Conservation (phyloP, 306 rosid species). For the Mimosa pudica region DNA sequence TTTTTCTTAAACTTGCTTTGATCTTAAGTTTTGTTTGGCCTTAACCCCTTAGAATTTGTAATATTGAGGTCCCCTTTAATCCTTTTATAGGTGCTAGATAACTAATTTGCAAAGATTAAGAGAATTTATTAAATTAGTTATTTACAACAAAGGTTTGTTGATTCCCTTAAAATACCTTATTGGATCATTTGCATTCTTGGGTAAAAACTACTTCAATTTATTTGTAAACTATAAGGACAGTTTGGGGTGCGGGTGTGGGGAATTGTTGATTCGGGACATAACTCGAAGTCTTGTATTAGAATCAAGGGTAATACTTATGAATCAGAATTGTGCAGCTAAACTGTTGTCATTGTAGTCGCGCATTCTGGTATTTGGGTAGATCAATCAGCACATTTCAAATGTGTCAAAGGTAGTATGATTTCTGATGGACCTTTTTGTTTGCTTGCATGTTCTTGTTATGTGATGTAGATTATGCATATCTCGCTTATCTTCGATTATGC, state of each 20-base stretch:
- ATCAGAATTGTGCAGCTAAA: background rate
- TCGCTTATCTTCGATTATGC: background rate
- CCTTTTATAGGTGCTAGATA: no score
- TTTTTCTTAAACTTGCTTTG: background rate
- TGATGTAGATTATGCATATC: conserved; percentile 4
- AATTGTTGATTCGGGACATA: no score
- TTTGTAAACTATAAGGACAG: no score
- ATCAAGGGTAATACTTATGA: background rate
- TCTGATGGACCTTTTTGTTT: conserved; percentile 15
- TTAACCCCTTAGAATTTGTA: background rate
- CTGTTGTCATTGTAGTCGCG: background rate
- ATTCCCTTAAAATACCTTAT: no score
- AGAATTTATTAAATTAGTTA: no score
- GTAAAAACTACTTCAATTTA: no score
- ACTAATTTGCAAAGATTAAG: no score
- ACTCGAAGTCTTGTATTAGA: no score
- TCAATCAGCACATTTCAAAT: conserved; percentile 1
- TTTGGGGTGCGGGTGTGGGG: no score
- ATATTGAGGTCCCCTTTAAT: background rate
- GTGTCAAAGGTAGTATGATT: background rate
- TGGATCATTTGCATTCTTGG: no score
- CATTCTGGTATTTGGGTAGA: background rate
- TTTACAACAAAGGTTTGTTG: no score
- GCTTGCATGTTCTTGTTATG: conserved; percentile 6
- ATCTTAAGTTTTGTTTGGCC: background rate